Evolutionary conservation across 108 stramenopile genomes (phyloP).

Genomic region (Licmophora abbreviata): DNA sequence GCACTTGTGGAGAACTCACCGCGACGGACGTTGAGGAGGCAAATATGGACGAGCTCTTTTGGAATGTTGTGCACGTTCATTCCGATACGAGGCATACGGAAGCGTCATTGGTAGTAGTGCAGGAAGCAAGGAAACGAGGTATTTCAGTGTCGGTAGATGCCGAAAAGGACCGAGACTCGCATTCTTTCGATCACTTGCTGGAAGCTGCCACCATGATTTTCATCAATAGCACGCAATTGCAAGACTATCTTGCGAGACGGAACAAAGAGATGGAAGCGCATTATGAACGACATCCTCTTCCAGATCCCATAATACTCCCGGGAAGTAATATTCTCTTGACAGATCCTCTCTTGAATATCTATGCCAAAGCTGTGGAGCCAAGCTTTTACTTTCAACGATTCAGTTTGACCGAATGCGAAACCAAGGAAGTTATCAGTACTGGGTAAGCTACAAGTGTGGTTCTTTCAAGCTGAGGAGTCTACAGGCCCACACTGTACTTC

Average conservation of each 20-base stretch:
- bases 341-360: neutral
- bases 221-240: slow-evolving; percentile 28
- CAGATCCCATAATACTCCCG: slow-evolving; percentile 6
- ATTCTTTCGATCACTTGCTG: slow-evolving; percentile 25
- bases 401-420: neutral
- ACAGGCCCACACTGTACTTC: neutral
- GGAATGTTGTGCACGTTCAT: slow-evolving; percentile 38
- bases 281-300: slow-evolving; percentile 1
- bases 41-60: slow-evolving; percentile 25
- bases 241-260: slow-evolving; percentile 18
- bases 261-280: slow-evolving; percentile 11
- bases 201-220: slow-evolving; percentile 24
- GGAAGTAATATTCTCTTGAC: neutral
- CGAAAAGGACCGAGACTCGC: slow-evolving; percentile 43
- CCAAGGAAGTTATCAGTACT: slow-evolving; percentile 9
- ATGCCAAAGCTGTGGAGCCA: slow-evolving; percentile 1
- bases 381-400: slow-evolving; percentile 1
- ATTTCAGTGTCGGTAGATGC: slow-evolving; percentile 35
- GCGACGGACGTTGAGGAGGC: slow-evolving; percentile 16
- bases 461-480: neutral
- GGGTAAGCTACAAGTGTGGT: neutral
- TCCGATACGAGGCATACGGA: slow-evolving; percentile 38
- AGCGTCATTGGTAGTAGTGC: slow-evolving; percentile 24
- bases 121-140: slow-evolving; percentile 26
- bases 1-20: slow-evolving; percentile 31